Evolutionary conservation across 2,329 filamentous ascomycete genomes (phyloP).

Genomic region (Penicillium sp.): DNA sequence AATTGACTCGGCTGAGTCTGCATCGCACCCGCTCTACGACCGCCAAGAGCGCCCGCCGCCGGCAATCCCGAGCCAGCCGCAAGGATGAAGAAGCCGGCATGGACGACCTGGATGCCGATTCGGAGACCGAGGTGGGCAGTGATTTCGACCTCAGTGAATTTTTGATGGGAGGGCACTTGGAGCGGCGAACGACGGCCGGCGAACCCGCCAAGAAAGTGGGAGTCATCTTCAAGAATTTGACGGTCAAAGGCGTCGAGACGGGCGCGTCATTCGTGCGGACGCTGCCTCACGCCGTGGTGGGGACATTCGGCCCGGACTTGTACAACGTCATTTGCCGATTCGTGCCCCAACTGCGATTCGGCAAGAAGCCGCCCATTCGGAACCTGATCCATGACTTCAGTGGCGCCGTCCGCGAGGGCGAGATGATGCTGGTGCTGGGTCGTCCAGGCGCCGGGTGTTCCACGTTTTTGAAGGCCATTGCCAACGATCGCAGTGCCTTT

Average conservation of each 20-base stretch:
- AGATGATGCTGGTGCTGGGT: slow-evolving; percentile 61
- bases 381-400: slow-evolving; percentile 61
- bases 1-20: slow-evolving; percentile 50
- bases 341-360: slow-evolving; percentile 46
- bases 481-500: slow-evolving; percentile 62
- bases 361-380: slow-evolving; percentile 45
- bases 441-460: slow-evolving; percentile 68
- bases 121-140: slow-evolving; percentile 17
- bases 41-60: slow-evolving; percentile 22
- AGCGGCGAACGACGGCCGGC: slow-evolving; percentile 60
- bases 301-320: slow-evolving; percentile 74
- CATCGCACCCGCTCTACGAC: slow-evolving; percentile 29
- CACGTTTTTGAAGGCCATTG: slow-evolving; percentile 69
- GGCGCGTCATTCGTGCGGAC: slow-evolving; percentile 65
- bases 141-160: slow-evolving; percentile 66
- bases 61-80: slow-evolving; percentile 25
- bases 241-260: slow-evolving; percentile 64
- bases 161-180: slow-evolving; percentile 67
- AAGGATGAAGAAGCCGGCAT: slow-evolving; percentile 44
- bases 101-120: slow-evolving; percentile 37
- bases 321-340: slow-evolving; percentile 57
- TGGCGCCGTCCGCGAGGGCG: slow-evolving; percentile 60
- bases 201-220: slow-evolving; percentile 70
- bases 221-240: slow-evolving; percentile 69
- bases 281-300: slow-evolving; percentile 65